Conservation (phyloP, 345 rosid genomes). For the Brassica nigra region DNA sequence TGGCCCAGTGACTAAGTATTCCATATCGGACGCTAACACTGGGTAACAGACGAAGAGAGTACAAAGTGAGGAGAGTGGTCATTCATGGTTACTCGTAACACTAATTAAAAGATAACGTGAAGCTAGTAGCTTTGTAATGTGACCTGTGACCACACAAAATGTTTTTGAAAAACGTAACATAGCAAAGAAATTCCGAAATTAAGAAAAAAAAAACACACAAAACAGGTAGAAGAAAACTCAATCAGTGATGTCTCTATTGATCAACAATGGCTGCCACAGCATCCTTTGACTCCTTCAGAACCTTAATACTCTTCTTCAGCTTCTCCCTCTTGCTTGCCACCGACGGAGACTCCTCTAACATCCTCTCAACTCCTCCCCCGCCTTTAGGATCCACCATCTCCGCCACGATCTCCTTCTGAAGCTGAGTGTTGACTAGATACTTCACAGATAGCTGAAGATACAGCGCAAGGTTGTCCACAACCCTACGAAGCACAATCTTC, state of each 20-base stretch:
- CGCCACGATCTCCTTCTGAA: constrained; percentile 37
- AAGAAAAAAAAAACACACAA: not conserved
- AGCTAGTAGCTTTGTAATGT: too few species aligned
- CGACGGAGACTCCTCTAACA: constrained; percentile 37
- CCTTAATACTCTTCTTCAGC: constrained; percentile 35
- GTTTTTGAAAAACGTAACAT: not conserved
- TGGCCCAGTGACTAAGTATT: too few species aligned
- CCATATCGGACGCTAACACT: too few species aligned
- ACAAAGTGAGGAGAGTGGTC: too few species aligned
- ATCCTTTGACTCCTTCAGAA: constrained; percentile 43
- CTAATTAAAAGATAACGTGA: too few species aligned
- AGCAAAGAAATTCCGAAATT: not conserved
- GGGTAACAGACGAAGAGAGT: too few species aligned
- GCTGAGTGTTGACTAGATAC: constrained; percentile 31
- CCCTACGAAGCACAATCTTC: constrained; percentile 37
- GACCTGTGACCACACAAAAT: too few species aligned
- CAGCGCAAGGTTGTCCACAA: constrained; percentile 40
- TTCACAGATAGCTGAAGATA: constrained; percentile 37
- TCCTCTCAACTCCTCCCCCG: constrained; percentile 23
- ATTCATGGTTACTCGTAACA: too few species aligned
- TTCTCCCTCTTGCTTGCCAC: constrained; percentile 43
- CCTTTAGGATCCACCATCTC: constrained; percentile 18
- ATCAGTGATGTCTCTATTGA: constrained; percentile 7
- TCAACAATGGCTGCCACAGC: constrained; percentile 31
- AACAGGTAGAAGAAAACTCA: not conserved